These are phyloP conservation scores for Sideroxylon spinosum DNA, from an alignment of 179 eudicot genomes.

Conservation along the genomic window DNA sequence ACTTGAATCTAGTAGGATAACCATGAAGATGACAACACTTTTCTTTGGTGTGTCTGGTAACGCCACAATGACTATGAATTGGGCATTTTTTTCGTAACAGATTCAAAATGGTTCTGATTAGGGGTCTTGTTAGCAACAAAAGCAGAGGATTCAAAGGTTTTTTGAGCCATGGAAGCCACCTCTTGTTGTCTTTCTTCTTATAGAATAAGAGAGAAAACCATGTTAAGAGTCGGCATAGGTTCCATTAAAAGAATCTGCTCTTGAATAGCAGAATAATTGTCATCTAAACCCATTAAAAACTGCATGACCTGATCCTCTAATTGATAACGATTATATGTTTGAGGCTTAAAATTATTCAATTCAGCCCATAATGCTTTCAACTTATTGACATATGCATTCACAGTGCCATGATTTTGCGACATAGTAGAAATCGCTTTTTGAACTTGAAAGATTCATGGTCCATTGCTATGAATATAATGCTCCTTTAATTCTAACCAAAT, in stretches of 20 bases:
- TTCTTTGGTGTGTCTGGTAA: neutral
- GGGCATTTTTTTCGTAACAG: neutral
- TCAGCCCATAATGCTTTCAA: conserved; percentile 12
- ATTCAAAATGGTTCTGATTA: neutral
- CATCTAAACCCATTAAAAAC: conserved; percentile 19
- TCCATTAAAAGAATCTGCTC: neutral
- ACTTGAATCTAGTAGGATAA: neutral
- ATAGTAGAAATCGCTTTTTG: neutral
- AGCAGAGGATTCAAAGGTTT: neutral
- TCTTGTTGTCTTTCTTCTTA: conserved; percentile 13
- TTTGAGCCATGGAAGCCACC: neutral
- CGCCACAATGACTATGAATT: neutral
- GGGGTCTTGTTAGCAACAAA: neutral
- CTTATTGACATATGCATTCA: neutral
- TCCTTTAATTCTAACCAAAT: neutral
- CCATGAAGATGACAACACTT: neutral
- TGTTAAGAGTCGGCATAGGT: neutral
- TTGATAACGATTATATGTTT: neutral
- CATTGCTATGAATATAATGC: neutral
- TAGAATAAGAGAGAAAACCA: neutral
- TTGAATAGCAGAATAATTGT: neutral
- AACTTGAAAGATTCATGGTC: neutral
- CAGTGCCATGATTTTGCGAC: neutral
- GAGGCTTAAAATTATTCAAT: neutral
- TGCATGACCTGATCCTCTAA: conserved; percentile 5